Percentiles rank a stretch among this genome's conserved stretches.
phyloP scores from a whole-genome alignment of 129 eudicot genomes.

The Pseudognaphalium luteoalbum region DNA sequence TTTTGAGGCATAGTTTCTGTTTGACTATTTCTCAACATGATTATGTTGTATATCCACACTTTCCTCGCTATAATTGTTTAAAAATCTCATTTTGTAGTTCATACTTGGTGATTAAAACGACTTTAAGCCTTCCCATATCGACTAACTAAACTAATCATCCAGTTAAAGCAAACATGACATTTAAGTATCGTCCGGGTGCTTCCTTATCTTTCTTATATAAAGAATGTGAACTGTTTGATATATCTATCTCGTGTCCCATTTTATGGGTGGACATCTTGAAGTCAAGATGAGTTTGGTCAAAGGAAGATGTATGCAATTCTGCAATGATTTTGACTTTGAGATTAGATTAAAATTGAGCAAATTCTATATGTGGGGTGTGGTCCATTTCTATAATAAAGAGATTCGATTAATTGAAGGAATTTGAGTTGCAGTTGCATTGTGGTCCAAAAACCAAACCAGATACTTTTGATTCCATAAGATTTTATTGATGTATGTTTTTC shows the following conservation, averaged over 20 bases:
- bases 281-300: conserved; percentile 24
- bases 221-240: too few species aligned
- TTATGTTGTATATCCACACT: conserved; percentile 27
- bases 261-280: neutral
- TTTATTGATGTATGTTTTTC: neutral
- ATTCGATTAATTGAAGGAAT: conserved; percentile 26
- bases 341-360: conserved; percentile 7
- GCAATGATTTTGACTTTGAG: conserved; percentile 24
- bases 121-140: neutral
- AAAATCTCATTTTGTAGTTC: neutral
- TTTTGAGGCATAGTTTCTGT: conserved; percentile 4
- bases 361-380: conserved; percentile 31
- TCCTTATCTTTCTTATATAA: too few species aligned
- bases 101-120: neutral
- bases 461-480: conserved; percentile 30
- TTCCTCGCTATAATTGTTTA: neutral
- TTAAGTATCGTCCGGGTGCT: too few species aligned
- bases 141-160: neutral
- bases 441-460: conserved; percentile 31
- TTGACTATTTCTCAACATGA: conserved; percentile 13
- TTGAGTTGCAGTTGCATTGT: conserved; percentile 29
- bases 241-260: neutral
- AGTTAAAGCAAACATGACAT: neutral
- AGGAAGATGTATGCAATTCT: conserved; percentile 16
- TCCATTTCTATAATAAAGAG: conserved; percentile 13